A percentile compares a stretch with the other conserved stretches of the same genome.
These are phyloP conservation scores for Tolypocladium inflatum DNA, from an alignment of 2,329 filamentous ascomycete species.

Conservation along the genomic window DNA sequence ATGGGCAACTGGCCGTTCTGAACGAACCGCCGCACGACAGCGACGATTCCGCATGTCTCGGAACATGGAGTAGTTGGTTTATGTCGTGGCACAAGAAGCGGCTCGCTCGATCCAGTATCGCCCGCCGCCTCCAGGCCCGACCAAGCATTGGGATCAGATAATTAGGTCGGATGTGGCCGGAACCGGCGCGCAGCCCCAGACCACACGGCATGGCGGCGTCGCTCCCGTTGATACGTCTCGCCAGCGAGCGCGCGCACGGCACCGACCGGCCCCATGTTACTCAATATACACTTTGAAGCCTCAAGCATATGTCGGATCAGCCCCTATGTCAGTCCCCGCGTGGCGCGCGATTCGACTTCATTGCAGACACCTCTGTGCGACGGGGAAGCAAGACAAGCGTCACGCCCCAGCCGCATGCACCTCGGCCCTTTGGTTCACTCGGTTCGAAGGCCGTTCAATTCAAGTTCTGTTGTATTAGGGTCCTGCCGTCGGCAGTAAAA, in stretches of 20 bases:
- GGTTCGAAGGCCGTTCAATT: neutral
- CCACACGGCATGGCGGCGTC: neutral
- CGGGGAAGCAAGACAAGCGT: neutral
- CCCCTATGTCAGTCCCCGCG: neutral
- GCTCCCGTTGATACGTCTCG: neutral
- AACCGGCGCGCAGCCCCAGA: neutral
- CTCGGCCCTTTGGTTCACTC: neutral
- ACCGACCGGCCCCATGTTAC: neutral
- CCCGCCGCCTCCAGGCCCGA: neutral
- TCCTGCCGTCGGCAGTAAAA: neutral
- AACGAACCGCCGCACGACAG: neutral
- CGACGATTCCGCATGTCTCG: neutral
- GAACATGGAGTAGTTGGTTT: neutral
- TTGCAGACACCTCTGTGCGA: neutral
- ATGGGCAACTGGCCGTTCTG: neutral
- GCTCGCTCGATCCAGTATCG: neutral
- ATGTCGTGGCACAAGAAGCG: neutral
- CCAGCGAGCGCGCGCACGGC: neutral
- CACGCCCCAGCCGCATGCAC: neutral
- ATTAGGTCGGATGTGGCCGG: neutral
- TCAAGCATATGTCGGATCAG: neutral
- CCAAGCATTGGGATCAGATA: neutral
- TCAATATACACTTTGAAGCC: neutral
- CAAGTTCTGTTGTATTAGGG: constrained; percentile 1
- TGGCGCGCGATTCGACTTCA: neutral